These are phyloP conservation scores for Neurospora tetraspora DNA, from an alignment of 495 filamentous ascomycete species.

Conservation along the genomic window DNA sequence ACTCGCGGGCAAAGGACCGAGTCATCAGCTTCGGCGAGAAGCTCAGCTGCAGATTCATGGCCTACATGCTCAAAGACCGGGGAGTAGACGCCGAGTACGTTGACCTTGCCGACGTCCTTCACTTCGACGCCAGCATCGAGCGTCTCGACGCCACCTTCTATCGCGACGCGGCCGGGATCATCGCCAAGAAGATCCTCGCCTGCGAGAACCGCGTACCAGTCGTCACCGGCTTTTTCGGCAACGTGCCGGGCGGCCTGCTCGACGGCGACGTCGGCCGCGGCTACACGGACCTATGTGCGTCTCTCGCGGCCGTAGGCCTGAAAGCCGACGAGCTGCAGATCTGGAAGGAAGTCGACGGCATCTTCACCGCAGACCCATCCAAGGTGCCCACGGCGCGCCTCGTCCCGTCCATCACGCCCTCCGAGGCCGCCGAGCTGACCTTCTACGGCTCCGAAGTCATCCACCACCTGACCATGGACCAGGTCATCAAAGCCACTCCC, in stretches of 20 bases:
- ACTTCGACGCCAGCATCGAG: constrained; percentile 42
- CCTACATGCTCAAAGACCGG: constrained; percentile 63
- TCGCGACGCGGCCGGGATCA: constrained; percentile 49
- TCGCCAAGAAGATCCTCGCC: constrained; percentile 56
- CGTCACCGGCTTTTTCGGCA: constrained; percentile 80
- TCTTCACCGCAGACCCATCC: constrained; percentile 79
- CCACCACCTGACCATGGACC: constrained; percentile 97
- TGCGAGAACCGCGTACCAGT: constrained; percentile 67
- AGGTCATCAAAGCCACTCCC: constrained; percentile 77
- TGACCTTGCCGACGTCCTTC: constrained; percentile 68
- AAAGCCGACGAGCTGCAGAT: constrained; percentile 75
- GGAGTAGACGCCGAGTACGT: constrained; percentile 77
- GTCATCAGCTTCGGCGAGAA: constrained; percentile 93
- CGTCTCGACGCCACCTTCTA: constrained; percentile 77
- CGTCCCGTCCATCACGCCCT: constrained; percentile 67
- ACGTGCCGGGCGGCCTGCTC: constrained; percentile 70
- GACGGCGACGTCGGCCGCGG: constrained; percentile 71
- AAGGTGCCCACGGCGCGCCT: constrained; percentile 80
- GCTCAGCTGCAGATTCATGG: constrained; percentile 79
- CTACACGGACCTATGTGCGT: constrained; percentile 84
- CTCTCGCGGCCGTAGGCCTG: constrained; percentile 68
- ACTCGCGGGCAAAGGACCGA: constrained; percentile 72
- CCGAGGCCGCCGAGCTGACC: constrained; percentile 82
- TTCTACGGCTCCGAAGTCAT: constrained; percentile 95
- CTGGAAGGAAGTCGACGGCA: constrained; percentile 90